Evolutionary conservation across 2,329 filamentous ascomycete genomes (phyloP).

Genomic region (Penicillium frequentans): DNA sequence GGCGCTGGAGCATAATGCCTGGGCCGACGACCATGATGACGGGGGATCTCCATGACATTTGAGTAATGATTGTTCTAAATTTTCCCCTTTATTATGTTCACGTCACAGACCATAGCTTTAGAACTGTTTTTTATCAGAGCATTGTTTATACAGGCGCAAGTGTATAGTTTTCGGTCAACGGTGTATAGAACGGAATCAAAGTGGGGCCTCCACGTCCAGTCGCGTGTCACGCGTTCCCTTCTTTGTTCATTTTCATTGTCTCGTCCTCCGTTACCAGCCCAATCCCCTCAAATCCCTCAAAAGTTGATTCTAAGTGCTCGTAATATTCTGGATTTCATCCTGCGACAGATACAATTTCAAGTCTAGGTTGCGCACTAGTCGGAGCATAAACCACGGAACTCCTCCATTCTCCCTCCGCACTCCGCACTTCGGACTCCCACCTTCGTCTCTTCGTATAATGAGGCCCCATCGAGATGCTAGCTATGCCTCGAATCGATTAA

Average conservation of each 20-base stretch:
- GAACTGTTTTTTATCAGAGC: neutral
- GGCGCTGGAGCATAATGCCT: slow-evolving; percentile 59
- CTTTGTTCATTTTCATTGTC: neutral
- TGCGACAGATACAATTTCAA: neutral
- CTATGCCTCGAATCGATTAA: slow-evolving; percentile 25
- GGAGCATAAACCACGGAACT: neutral
- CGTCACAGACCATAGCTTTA: neutral
- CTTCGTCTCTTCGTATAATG: slow-evolving; percentile 16
- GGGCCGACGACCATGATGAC: slow-evolving; percentile 75
- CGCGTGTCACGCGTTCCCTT: slow-evolving; percentile 26
- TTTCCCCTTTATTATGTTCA: neutral
- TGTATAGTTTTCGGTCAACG: slow-evolving; percentile 7
- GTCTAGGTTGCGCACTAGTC: neutral
- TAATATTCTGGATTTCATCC: neutral
- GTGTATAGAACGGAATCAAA: slow-evolving; percentile 8
- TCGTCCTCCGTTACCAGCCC: neutral
- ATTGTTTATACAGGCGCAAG: neutral
- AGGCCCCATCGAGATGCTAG: slow-evolving; percentile 23
- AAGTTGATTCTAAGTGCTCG: neutral
- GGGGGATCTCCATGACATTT: slow-evolving; percentile 79
- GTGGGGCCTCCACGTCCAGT: slow-evolving; percentile 7
- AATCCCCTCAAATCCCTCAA: neutral
- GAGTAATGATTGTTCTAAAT: slow-evolving; percentile 50
- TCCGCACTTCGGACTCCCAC: neutral
- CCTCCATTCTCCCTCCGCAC: neutral